Evolutionary conservation across 1,139 yeast genomes (phyloP).

Genomic region (Candida albicans): DNA sequence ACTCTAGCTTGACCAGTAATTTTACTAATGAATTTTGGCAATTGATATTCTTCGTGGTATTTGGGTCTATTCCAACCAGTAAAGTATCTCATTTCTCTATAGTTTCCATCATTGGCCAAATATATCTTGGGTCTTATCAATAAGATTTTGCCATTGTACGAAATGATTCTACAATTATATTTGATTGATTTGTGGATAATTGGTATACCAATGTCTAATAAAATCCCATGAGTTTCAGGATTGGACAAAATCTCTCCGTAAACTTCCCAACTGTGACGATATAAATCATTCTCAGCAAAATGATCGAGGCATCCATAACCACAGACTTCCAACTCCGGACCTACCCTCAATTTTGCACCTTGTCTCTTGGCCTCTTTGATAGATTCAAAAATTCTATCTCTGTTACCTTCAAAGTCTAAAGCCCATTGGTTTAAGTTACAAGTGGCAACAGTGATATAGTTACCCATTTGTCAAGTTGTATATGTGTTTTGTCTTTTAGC

Average conservation of each 20-base stretch:
- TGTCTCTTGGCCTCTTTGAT: constrained; percentile 70
- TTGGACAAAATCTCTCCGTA: constrained; percentile 71
- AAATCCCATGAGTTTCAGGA: constrained; percentile 67
- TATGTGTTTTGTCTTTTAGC: neutral
- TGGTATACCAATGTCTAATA: constrained; percentile 94
- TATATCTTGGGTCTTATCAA: constrained; percentile 89
- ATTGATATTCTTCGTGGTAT: constrained; percentile 64
- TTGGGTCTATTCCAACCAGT: constrained; percentile 89
- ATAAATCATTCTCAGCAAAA: constrained; percentile 85
- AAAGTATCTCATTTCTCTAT: constrained; percentile 95
- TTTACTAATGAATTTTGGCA: constrained; percentile 67
- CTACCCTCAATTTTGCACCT: constrained; percentile 85
- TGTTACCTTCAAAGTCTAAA: constrained; percentile 93
- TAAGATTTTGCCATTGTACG: constrained; percentile 74
- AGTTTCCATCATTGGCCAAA: constrained; percentile 96
- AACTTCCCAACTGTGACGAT: constrained; percentile 92
- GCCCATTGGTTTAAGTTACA: constrained; percentile 97
- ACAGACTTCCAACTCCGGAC: constrained; percentile 93
- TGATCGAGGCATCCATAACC: constrained; percentile 98
- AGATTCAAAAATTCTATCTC: constrained; percentile 84
- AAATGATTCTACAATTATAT: constrained; percentile 86
- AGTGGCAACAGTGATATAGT: constrained; percentile 58
- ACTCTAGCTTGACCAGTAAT: constrained; percentile 67
- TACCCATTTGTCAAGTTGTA: constrained; percentile 40
- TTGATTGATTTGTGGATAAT: constrained; percentile 81